Conservation (phyloP, 805 yeast genomes). For the Saturnispora diversa region DNA sequence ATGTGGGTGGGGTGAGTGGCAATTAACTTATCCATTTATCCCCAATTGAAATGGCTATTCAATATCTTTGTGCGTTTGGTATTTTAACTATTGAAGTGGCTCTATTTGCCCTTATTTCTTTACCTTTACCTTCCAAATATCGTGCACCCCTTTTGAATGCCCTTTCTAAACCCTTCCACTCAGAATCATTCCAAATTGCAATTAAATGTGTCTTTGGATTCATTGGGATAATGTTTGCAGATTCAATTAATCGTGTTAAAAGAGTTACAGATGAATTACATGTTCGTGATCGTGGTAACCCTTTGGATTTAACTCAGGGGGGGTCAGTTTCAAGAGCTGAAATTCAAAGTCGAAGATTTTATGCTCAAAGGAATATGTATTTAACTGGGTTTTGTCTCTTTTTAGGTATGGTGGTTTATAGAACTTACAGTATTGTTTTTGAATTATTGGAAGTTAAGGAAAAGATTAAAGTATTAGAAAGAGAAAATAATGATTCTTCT, state of each 20-base stretch:
- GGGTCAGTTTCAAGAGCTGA: constrained; percentile 60
- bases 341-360: constrained; percentile 82
- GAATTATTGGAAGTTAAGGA: constrained; percentile 63
- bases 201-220: constrained; percentile 78
- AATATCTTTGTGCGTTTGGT: constrained; percentile 45
- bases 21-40: neutral
- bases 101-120: constrained; percentile 67
- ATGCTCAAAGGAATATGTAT: constrained; percentile 94
- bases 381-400: constrained; percentile 93
- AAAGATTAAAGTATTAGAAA: constrained; percentile 27
- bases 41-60: constrained; percentile 23
- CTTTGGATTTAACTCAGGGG: constrained; percentile 13
- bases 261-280: constrained; percentile 58
- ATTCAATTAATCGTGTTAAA: constrained; percentile 77
- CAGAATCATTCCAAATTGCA: constrained; percentile 65
- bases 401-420: constrained; percentile 71
- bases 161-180: constrained; percentile 60
- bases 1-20: too few relatives aligned
- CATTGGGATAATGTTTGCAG: constrained; percentile 75
- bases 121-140: constrained; percentile 74
- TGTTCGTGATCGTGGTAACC: constrained; percentile 15
- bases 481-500: constrained; percentile 17
- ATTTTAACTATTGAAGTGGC: constrained; percentile 71
- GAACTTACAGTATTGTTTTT: constrained; percentile 75
- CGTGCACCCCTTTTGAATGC: constrained; percentile 61